phyloP scores from a whole-genome alignment of 768 basidiomycete genomes.

The Pleurotus sapidus region DNA sequence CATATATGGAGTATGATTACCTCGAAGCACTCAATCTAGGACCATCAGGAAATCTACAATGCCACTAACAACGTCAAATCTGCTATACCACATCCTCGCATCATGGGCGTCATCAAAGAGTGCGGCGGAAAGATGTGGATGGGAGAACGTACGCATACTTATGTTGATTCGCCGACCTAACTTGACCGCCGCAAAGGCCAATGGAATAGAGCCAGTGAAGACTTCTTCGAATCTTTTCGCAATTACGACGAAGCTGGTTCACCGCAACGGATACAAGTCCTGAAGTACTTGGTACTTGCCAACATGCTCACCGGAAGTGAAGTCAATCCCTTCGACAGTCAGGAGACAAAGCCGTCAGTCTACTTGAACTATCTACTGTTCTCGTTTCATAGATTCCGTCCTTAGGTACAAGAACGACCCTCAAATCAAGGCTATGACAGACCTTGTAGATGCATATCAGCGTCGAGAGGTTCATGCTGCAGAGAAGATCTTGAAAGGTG shows the following conservation, averaged over 20 bases:
- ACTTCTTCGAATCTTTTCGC: conserved; percentile 98
- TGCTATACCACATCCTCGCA: conserved; percentile 96
- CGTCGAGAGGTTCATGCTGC: conserved; percentile 95
- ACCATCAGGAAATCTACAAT: conserved; percentile 88
- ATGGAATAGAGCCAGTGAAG: conserved; percentile 95
- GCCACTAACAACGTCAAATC: conserved; percentile 90
- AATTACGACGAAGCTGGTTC: conserved; percentile 99
- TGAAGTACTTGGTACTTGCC: conserved; percentile 96
- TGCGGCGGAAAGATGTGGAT: conserved; percentile 99
- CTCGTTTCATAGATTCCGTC: neutral
- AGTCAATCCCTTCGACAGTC: conserved; percentile 98
- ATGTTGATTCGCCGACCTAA: neutral
- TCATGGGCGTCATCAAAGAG: conserved; percentile 99
- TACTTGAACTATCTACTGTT: neutral
- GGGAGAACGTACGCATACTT: conserved; percentile 77
- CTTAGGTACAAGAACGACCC: conserved; percentile 89
- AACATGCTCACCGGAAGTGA: conserved; percentile 98
- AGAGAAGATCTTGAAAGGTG: conserved; percentile 91
- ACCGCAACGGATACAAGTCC: conserved; percentile 93
- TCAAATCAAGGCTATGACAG: conserved; percentile 98
- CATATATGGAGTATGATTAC: too few relatives aligned
- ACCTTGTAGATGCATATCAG: conserved; percentile 95
- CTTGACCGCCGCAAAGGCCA: conserved; percentile 55
- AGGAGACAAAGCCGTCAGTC: conserved; percentile 96
- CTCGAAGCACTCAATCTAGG: neutral